These are phyloP conservation scores for Trichoderma atrobrunneum DNA, from an alignment of 2,329 filamentous ascomycete species.

Conservation along the genomic window DNA sequence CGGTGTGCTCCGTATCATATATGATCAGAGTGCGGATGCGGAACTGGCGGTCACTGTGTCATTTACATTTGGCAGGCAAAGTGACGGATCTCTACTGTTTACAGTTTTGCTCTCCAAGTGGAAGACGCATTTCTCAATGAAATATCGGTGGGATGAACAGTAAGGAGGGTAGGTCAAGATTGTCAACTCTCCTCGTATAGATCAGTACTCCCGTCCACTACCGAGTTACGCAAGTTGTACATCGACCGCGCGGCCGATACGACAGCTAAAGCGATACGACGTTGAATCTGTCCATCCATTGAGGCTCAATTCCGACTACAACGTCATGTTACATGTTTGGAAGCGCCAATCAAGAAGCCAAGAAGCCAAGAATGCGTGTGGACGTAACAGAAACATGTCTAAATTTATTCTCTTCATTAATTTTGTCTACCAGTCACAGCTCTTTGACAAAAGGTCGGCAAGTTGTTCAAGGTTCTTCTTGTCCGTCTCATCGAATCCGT, in stretches of 20 bases:
- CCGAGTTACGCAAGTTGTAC: background rate
- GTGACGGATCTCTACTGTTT: background rate
- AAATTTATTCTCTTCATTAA: background rate
- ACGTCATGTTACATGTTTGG: background rate
- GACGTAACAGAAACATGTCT: background rate
- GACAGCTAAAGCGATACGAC: background rate
- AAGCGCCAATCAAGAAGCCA: background rate
- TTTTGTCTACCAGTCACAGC: constrained; percentile 61
- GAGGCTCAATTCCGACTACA: background rate
- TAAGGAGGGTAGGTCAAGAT: background rate
- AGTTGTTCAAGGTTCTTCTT: constrained; percentile 63
- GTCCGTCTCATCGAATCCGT: constrained; percentile 70
- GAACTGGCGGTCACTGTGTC: constrained; percentile 13
- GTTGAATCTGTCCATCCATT: background rate
- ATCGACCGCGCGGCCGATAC: background rate
- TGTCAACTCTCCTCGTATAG: background rate
- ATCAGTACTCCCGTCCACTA: background rate
- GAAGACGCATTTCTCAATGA: background rate
- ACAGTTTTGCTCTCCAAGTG: background rate
- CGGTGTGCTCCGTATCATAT: constrained; percentile 1
- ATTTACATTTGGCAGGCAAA: background rate
- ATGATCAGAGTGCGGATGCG: background rate
- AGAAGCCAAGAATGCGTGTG: background rate
- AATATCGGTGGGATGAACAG: background rate
- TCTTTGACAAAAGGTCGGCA: constrained; percentile 54